phyloP scores from a whole-genome alignment of 2,329 filamentous ascomycete species.

The Sporothrix inflata region DNA sequence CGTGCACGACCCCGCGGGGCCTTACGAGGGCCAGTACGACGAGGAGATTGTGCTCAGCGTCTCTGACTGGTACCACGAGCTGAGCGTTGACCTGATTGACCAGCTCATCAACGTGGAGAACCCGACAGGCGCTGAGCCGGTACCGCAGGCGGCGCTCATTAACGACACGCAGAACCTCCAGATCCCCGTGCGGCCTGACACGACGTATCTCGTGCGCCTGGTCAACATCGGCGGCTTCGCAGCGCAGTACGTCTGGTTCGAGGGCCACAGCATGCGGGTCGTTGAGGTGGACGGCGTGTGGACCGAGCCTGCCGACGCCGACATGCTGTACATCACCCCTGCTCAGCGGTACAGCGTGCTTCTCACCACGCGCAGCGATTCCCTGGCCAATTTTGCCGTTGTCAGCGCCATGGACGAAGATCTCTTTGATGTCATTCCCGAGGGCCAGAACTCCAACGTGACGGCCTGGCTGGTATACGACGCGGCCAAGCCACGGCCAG shows the following conservation, averaged over 20 bases:
- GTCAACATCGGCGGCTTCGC: conserved; percentile 75
- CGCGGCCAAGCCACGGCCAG: conserved; percentile 48
- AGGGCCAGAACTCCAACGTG: conserved; percentile 67
- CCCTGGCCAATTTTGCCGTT: conserved; percentile 68
- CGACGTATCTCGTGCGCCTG: conserved; percentile 73
- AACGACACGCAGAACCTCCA: conserved; percentile 69
- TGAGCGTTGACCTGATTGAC: conserved; percentile 52
- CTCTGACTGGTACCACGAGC: conserved; percentile 71
- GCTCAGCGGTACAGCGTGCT: conserved; percentile 69
- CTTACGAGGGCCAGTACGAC: conserved; percentile 61
- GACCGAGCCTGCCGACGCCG: conserved; percentile 60
- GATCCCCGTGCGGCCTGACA: conserved; percentile 64
- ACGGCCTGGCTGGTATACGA: conserved; percentile 68
- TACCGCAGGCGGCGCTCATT: conserved; percentile 69
- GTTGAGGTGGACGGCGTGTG: conserved; percentile 76
- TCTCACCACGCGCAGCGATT: conserved; percentile 67
- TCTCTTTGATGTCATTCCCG: conserved; percentile 70
- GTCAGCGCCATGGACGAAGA: conserved; percentile 71
- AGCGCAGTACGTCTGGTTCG: conserved; percentile 67
- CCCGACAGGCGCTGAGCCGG: conserved; percentile 63
- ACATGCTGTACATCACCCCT: conserved; percentile 67
- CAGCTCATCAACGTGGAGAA: conserved; percentile 57
- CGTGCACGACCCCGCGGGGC: conserved; percentile 63
- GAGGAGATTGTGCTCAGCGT: conserved; percentile 68
- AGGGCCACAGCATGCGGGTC: conserved; percentile 67